A percentile compares a stretch with the other conserved stretches of the same genome.
These are phyloP conservation scores for Nicotiana undulata DNA, from an alignment of 257 asterid genomes.

Conservation along the genomic window DNA sequence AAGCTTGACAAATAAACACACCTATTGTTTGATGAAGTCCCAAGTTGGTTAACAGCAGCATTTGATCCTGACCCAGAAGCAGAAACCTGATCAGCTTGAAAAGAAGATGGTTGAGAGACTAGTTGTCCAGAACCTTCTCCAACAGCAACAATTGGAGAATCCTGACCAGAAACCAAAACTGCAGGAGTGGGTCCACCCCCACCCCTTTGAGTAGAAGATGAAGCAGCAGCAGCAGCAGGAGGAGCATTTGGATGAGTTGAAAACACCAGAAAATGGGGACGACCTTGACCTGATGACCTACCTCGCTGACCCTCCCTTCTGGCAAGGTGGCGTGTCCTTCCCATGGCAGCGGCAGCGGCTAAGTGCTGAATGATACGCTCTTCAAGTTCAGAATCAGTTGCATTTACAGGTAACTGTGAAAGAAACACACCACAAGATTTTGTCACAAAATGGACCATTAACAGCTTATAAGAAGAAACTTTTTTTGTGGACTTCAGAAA, in stretches of 20 bases:
- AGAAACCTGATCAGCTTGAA: conserved; percentile 38
- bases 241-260: conserved; percentile 52
- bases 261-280: conserved; percentile 71
- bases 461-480: background rate
- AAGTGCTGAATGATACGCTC: conserved; percentile 89
- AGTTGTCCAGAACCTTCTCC: conserved; percentile 51
- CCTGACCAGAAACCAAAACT: conserved; percentile 31
- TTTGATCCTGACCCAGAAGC: conserved; percentile 37
- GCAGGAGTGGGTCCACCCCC: conserved; percentile 37
- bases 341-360: conserved; percentile 95
- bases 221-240: conserved; percentile 26
- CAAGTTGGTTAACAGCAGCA: conserved; percentile 36
- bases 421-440: background rate
- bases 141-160: conserved; percentile 32
- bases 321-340: conserved; percentile 79
- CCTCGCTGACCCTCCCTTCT: conserved; percentile 71
- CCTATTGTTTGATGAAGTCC: conserved; percentile 41
- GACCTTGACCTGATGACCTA: conserved; percentile 70
- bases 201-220: conserved; percentile 22
- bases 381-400: conserved; percentile 82
- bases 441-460: background rate
- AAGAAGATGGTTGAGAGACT: conserved; percentile 25
- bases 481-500: background rate
- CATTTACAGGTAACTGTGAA: conserved; percentile 71
- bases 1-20: conserved; percentile 13